These are phyloP conservation scores for Trichoderma asperelloides DNA, from an alignment of 495 filamentous ascomycete genomes.

Conservation along the genomic window DNA sequence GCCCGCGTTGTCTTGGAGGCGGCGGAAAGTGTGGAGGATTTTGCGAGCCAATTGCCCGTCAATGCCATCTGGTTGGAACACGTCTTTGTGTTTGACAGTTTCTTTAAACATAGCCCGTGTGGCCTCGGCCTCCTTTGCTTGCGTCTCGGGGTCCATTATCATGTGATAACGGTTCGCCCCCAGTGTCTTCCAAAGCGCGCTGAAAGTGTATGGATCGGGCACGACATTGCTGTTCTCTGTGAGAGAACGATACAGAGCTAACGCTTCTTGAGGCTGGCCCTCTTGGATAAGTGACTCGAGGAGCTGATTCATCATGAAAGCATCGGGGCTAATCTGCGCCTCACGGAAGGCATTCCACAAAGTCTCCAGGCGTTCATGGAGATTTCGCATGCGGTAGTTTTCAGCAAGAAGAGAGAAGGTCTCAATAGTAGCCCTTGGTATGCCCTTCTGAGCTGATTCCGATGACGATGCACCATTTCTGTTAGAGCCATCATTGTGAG, in stretches of 20 bases:
- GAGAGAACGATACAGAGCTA: slow-evolving; percentile 44
- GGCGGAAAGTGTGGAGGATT: slow-evolving; percentile 37
- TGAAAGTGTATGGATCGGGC: slow-evolving; percentile 62
- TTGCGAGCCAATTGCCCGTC: slow-evolving; percentile 30
- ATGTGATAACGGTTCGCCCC: slow-evolving; percentile 29
- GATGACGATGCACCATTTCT: neutral
- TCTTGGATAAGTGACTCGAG: slow-evolving; percentile 51
- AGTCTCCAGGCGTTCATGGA: slow-evolving; percentile 45
- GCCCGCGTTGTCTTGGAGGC: slow-evolving; percentile 37
- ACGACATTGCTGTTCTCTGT: slow-evolving; percentile 29
- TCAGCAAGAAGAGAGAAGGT: slow-evolving; percentile 69
- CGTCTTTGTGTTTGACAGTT: slow-evolving; percentile 41
- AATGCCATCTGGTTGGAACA: slow-evolving; percentile 23
- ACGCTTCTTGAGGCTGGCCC: slow-evolving; percentile 40
- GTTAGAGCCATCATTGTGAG: slow-evolving; percentile 15
- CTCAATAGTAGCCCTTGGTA: slow-evolving; percentile 53
- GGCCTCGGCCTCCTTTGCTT: slow-evolving; percentile 37
- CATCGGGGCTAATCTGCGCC: slow-evolving; percentile 54
- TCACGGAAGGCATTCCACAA: slow-evolving; percentile 48
- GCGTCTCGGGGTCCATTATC: slow-evolving; percentile 31
- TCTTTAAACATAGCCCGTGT: slow-evolving; percentile 51
- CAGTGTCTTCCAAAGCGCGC: slow-evolving; percentile 52
- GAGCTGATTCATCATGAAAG: slow-evolving; percentile 68
- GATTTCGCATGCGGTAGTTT: slow-evolving; percentile 55
- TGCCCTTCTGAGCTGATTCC: neutral